Evolutionary conservation across 148 eudicot species (phyloP).

Genomic region (Tetragonia tetragonoides): DNA sequence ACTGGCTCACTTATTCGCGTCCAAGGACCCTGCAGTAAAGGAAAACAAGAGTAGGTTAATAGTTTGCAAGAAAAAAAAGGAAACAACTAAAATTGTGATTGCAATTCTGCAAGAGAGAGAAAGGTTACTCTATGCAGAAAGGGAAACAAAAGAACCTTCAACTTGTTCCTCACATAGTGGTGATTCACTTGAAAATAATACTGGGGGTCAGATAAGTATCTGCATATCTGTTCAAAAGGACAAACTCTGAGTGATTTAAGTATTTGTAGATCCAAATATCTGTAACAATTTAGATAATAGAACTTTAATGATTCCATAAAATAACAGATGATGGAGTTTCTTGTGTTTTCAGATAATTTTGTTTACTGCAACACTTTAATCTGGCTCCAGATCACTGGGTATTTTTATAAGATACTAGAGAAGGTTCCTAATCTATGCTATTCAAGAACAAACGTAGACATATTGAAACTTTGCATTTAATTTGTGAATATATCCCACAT

Average conservation of each 20-base stretch:
- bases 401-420: no score
- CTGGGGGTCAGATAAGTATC: constrained; percentile 89
- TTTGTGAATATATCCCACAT: no score
- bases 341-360: no score
- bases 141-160: constrained; percentile 89
- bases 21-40: constrained; percentile 69
- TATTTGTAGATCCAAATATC: background rate
- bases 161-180: constrained; percentile 89
- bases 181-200: constrained; percentile 98
- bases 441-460: no score
- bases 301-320: background rate
- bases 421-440: no score
- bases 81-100: background rate
- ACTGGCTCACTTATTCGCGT: constrained; percentile 96
- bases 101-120: background rate
- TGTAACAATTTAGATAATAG: background rate
- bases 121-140: constrained; percentile 86
- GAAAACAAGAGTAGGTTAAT: background rate
- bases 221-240: constrained; percentile 56
- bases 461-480: no score
- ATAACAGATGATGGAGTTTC: no score
- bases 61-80: background rate
- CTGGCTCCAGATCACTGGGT: no score
- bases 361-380: no score
- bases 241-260: background rate